Conservation (phyloP, 371 early-diverging fungal genomes). For the Mortierella sp. region DNA sequence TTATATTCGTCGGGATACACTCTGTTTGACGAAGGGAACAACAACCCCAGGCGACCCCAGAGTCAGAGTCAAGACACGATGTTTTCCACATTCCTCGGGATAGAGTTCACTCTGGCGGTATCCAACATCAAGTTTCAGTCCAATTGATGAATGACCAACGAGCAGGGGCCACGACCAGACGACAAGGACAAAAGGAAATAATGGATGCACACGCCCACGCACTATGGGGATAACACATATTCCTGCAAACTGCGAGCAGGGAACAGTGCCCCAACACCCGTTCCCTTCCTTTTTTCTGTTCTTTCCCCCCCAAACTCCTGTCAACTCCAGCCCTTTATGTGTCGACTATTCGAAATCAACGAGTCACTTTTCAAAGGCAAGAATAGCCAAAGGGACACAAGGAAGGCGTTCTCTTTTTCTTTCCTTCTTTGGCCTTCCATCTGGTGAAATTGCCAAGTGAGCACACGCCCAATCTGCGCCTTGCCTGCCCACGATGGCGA, state of each 20-base stretch:
- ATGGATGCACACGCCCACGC: background rate
- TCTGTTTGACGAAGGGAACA: background rate
- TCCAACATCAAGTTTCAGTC: background rate
- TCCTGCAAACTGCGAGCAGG: too few relatives aligned
- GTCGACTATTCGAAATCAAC: background rate
- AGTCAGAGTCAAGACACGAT: background rate
- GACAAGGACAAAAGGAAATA: background rate
- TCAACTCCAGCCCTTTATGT: background rate
- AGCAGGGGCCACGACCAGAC: constrained; percentile 3
- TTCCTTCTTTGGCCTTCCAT: constrained; percentile 38
- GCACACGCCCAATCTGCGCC: constrained; percentile 16
- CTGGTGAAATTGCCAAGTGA: constrained; percentile 12
- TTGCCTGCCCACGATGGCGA: constrained; percentile 12
- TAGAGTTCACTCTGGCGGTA: background rate
- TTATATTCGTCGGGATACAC: background rate
- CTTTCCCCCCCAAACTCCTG: background rate
- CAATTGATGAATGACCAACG: background rate
- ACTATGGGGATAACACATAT: too few relatives aligned
- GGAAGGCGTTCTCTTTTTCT: constrained; percentile 4
- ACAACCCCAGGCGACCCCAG: background rate
- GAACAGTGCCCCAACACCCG: background rate
- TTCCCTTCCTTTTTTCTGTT: background rate
- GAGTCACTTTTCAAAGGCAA: constrained; percentile 7
- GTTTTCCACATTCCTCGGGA: constrained; percentile 10
- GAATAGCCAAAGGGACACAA: background rate